Conservation (phyloP, 371 early-diverging fungal species). For the Mortierella sp. region DNA sequence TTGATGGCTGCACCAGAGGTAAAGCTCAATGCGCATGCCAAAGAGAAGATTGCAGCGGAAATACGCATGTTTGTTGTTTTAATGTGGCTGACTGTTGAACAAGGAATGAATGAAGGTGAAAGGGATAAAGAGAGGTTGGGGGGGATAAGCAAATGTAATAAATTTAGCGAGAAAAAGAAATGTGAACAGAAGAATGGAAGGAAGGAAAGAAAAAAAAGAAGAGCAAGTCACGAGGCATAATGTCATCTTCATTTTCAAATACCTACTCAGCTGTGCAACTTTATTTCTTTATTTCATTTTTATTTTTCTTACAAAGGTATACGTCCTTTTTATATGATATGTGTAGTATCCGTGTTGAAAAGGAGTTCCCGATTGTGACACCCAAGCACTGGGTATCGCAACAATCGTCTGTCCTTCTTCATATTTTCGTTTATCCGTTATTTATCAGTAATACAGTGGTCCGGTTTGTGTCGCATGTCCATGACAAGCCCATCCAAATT, state of each 20-base stretch:
- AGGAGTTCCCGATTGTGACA: too few species aligned
- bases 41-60: conserved; percentile 29
- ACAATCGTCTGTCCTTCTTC: too few species aligned
- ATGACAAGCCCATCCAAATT: neutral
- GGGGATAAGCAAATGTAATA: neutral
- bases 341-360: too few species aligned
- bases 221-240: conserved; percentile 2
- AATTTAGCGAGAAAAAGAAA: neutral
- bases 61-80: conserved; percentile 35
- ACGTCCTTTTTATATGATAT: too few species aligned
- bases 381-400: too few species aligned
- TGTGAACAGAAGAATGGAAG: neutral
- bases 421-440: too few species aligned
- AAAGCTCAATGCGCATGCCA: conserved; percentile 39
- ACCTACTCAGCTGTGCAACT: neutral
- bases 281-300: conserved; percentile 4
- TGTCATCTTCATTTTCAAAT: too few species aligned
- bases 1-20: conserved; percentile 14
- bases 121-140: neutral
- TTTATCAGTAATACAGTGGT: neutral
- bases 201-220: neutral
- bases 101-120: neutral
- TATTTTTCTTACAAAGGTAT: neutral
- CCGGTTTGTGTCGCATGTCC: neutral
- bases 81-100: neutral